These are phyloP conservation scores for Hemisphaericaspora subhashii DNA, from an alignment of 1,139 yeast species.

Conservation along the genomic window DNA sequence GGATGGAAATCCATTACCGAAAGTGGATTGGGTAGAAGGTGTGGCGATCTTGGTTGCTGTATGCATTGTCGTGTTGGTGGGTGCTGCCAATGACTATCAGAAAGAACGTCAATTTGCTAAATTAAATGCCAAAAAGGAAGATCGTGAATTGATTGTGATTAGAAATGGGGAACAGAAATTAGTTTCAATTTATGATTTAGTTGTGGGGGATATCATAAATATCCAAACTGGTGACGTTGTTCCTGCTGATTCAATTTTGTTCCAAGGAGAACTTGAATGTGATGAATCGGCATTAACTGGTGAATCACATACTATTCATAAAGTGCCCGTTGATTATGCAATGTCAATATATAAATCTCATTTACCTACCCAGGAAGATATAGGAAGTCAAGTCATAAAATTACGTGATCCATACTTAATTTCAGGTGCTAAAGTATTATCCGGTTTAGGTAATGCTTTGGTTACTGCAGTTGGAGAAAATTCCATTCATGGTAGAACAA, in stretches of 20 bases:
- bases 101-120: conserved; percentile 92
- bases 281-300: conserved; percentile 95
- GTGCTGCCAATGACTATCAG: conserved; percentile 93
- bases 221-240: conserved; percentile 93
- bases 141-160: conserved; percentile 73
- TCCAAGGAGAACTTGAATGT: conserved; percentile 80
- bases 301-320: conserved; percentile 80
- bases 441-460: conserved; percentile 83
- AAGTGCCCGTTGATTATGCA: conserved; percentile 57
- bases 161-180: conserved; percentile 70
- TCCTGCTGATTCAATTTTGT: conserved; percentile 82
- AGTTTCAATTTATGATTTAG: conserved; percentile 70
- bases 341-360: conserved; percentile 29
- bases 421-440: conserved; percentile 84
- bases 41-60: conserved; percentile 95
- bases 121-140: conserved; percentile 84
- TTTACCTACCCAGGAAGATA: conserved; percentile 42
- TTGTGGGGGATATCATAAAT: conserved; percentile 82
- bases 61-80: conserved; percentile 84
- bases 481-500: conserved; percentile 89
- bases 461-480: conserved; percentile 89
- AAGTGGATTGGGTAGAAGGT: conserved; percentile 98
- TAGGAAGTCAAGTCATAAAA: conserved; percentile 45
- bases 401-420: conserved; percentile 77
- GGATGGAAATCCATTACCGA: conserved; percentile 72